phyloP scores from a whole-genome alignment of 768 basidiomycete genomes.

The Coprinellus micaceus region DNA sequence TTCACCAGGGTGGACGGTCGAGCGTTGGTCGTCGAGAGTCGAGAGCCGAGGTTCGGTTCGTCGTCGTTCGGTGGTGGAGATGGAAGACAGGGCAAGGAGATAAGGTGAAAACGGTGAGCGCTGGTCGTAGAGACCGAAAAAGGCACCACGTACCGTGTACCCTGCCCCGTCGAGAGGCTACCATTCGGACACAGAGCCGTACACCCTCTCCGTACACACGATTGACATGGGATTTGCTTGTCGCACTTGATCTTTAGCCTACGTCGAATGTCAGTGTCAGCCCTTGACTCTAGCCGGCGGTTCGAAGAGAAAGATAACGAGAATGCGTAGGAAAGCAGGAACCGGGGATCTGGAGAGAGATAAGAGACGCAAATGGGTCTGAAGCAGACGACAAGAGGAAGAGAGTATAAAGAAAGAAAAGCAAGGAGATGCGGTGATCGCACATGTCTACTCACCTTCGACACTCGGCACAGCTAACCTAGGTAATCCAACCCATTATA shows the following conservation, averaged over 20 bases:
- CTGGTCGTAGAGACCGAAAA: too few species aligned
- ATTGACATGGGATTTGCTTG: constrained; percentile 78
- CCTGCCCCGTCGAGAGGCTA: constrained; percentile 75
- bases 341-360: too few species aligned
- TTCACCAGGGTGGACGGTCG: too few species aligned
- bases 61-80: too few species aligned
- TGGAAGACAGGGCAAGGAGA: too few species aligned
- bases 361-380: too few species aligned
- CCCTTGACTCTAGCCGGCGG: too few species aligned
- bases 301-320: too few species aligned
- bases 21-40: too few species aligned
- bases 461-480: constrained; percentile 81
- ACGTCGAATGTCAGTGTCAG: background rate
- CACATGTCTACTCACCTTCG: constrained; percentile 46
- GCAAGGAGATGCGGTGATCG: constrained; percentile 45
- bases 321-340: too few species aligned
- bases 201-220: constrained; percentile 68
- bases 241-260: constrained; percentile 81
- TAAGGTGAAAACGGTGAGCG: background rate
- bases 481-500: background rate
- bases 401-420: background rate
- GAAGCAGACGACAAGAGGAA: background rate
- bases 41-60: too few species aligned
- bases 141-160: constrained; percentile 61
- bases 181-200: constrained; percentile 71